Conservation (phyloP, 2,329 filamentous ascomycete species). For the Aspergillus sp. region DNA sequence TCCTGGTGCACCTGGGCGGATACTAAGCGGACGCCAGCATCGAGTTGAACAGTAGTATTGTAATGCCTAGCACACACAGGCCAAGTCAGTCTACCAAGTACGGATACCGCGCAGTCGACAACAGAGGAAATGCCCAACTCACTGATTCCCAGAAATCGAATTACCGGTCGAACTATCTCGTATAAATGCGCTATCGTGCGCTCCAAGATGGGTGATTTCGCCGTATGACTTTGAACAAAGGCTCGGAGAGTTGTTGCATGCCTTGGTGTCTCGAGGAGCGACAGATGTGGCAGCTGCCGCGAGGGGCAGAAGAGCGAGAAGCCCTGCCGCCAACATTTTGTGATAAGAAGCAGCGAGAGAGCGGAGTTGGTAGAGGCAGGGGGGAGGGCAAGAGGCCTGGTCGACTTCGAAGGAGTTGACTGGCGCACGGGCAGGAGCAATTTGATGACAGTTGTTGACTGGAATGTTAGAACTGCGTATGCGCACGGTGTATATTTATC, state of each 20-base stretch:
- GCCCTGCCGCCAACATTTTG: constrained; percentile 28
- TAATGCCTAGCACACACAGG: constrained; percentile 42
- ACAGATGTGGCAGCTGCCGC: constrained; percentile 27
- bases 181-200: constrained; percentile 72
- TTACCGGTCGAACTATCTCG: constrained; percentile 62
- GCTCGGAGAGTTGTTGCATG: constrained; percentile 78
- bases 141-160: constrained; percentile 70
- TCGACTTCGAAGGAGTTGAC: not conserved
- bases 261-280: constrained; percentile 37
- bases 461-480: not conserved
- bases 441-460: not conserved
- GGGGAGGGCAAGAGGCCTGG: not conserved
- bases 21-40: constrained; percentile 69
- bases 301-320: constrained; percentile 32
- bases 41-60: constrained; percentile 69
- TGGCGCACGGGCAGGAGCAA: not conserved
- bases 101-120: not conserved
- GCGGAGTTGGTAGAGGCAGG: not conserved
- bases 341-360: not conserved
- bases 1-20: constrained; percentile 69
- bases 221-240: constrained; percentile 72
- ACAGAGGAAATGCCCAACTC: constrained; percentile 23
- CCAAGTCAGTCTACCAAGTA: not conserved
- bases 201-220: constrained; percentile 75
- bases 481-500: not conserved